Percentiles rank a stretch among this genome's conserved stretches.
Evolutionary conservation across 2,329 filamentous ascomycete genomes (phyloP).

Genomic region (Keithomyces neogunnii): DNA sequence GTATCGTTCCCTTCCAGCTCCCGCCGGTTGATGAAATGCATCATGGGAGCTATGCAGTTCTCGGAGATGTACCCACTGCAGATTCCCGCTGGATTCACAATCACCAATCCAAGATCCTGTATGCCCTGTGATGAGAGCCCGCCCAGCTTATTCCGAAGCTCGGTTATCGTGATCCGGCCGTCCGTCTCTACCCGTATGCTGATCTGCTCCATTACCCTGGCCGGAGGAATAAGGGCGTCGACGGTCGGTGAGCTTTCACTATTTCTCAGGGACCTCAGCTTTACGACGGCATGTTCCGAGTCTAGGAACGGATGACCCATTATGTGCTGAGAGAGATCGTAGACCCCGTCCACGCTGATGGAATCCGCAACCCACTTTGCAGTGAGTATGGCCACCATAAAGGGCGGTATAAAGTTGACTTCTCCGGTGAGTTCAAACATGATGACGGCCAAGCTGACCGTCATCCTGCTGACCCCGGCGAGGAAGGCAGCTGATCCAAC

Average conservation of each 20-base stretch:
- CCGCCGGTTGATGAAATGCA: slow-evolving; percentile 22
- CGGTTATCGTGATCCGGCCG: slow-evolving; percentile 27
- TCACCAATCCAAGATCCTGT: slow-evolving; percentile 48
- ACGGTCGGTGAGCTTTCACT: slow-evolving; percentile 25
- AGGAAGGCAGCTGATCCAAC: slow-evolving; percentile 51
- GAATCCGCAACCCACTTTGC: slow-evolving; percentile 51
- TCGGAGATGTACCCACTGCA: slow-evolving; percentile 48
- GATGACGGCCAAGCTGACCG: slow-evolving; percentile 48
- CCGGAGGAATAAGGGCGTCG: slow-evolving; percentile 41
- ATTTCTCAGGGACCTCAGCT: slow-evolving; percentile 24
- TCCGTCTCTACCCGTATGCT: slow-evolving; percentile 36
- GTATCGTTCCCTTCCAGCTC: slow-evolving; percentile 14
- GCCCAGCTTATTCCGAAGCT: slow-evolving; percentile 36
- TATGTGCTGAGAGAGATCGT: slow-evolving; percentile 51
- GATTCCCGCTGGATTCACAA: slow-evolving; percentile 38
- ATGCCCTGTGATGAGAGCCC: slow-evolving; percentile 40
- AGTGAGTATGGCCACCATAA: slow-evolving; percentile 51
- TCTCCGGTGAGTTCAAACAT: slow-evolving; percentile 55
- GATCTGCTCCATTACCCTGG: slow-evolving; percentile 47
- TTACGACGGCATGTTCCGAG: slow-evolving; percentile 34
- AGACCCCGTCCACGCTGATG: slow-evolving; percentile 44
- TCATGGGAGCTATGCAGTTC: slow-evolving; percentile 41
- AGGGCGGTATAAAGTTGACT: slow-evolving; percentile 46
- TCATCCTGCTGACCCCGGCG: slow-evolving; percentile 50
- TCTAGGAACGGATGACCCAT: slow-evolving; percentile 52